Evolutionary conservation across 1,284 basidiomycete genomes (phyloP).

Genomic region (Austroboletus novae-zelandiae): DNA sequence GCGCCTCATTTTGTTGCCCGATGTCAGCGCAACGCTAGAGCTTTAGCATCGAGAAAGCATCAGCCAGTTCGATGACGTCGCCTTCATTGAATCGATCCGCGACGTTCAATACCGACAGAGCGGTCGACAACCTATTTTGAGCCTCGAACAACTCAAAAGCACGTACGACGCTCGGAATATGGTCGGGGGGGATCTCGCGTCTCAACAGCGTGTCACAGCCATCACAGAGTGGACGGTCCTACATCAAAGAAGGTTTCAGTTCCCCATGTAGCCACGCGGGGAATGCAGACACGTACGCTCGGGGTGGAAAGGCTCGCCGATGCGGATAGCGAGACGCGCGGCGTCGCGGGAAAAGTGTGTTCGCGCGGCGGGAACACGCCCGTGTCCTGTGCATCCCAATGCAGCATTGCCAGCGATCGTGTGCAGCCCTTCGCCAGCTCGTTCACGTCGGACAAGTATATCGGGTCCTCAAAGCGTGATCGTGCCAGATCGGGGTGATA

Average conservation of each 20-base stretch:
- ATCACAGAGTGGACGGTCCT: conserved; percentile 21
- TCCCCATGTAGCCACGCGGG: too few species aligned
- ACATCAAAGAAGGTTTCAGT: not conserved
- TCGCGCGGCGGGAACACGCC: not conserved
- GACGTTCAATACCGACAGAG: not conserved
- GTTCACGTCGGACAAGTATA: not conserved
- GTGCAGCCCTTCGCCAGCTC: not conserved
- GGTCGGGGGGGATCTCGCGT: conserved; percentile 20
- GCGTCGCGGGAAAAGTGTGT: not conserved
- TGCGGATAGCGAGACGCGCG: not conserved
- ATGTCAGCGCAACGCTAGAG: not conserved
- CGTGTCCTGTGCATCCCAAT: not conserved
- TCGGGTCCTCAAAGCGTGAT: not conserved
- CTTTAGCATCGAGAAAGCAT: conserved; percentile 21
- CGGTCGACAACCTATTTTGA: conserved; percentile 10
- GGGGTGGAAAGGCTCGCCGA: not conserved
- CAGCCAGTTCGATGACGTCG: conserved; percentile 16
- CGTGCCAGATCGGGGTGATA: not conserved
- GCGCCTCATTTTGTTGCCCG: too few species aligned
- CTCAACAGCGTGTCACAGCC: conserved; percentile 12
- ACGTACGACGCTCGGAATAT: conserved; percentile 25
- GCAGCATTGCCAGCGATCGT: not conserved
- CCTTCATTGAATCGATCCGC: conserved; percentile 4
- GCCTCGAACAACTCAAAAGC: conserved; percentile 15
- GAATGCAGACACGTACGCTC: not conserved